phyloP scores from a whole-genome alignment of 164 flowering plant genomes.

The Malania oleifera region DNA sequence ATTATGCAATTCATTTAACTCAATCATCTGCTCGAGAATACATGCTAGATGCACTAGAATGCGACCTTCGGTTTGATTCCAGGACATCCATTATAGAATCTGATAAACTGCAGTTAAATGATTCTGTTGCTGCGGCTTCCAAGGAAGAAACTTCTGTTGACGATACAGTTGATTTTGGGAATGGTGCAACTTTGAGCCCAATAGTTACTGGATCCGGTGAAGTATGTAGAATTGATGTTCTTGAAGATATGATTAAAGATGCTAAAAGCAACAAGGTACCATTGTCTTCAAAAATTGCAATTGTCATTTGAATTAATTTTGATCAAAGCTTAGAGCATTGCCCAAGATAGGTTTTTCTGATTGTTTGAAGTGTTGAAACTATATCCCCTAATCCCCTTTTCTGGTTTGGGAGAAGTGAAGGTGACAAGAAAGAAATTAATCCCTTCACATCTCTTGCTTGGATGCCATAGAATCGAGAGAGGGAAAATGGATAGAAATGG shows the following conservation, averaged over 20 bases:
- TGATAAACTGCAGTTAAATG: constrained; percentile 14
- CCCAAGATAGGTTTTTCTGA: not conserved
- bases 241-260: constrained; percentile 60
- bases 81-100: constrained; percentile 4
- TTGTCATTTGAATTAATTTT: not conserved
- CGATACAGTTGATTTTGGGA: constrained; percentile 26
- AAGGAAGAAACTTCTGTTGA: constrained; percentile 15
- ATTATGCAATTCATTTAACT: constrained; percentile 2
- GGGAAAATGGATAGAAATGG: too few species aligned
- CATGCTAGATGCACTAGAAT: constrained; percentile 11
- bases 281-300: not conserved
- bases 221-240: constrained; percentile 40
- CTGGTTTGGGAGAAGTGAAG: too few species aligned
- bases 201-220: constrained; percentile 33
- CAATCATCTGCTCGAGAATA: constrained; percentile 13
- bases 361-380: too few species aligned
- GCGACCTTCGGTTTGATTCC: constrained; percentile 8
- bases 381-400: too few species aligned
- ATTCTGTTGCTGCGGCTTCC: constrained; percentile 14
- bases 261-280: constrained; percentile 82
- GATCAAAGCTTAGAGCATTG: not conserved
- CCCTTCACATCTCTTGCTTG: too few species aligned
- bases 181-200: constrained; percentile 19
- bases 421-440: too few species aligned
- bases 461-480: too few species aligned